Conservation (phyloP, 768 basidiomycete genomes). For the Coprinellus micaceus region DNA sequence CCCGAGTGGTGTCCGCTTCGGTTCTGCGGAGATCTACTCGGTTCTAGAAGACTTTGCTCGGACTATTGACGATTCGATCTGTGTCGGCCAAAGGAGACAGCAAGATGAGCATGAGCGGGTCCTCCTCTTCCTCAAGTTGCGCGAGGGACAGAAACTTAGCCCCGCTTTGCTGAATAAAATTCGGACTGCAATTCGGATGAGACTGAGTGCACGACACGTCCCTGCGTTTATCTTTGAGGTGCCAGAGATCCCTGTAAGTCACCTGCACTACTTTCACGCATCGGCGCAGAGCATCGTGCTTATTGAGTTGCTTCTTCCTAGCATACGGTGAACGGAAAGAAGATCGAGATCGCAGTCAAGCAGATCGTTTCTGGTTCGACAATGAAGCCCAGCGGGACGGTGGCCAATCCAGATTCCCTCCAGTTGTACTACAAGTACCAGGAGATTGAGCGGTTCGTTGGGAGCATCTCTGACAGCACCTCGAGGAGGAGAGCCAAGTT, state of each 20-base stretch:
- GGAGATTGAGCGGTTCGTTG: conserved; percentile 38
- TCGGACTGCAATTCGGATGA: conserved; percentile 51
- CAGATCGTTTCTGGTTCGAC: conserved; percentile 69
- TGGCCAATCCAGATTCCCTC: conserved; percentile 68
- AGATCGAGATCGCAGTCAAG: conserved; percentile 77
- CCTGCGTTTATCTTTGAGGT: conserved; percentile 65
- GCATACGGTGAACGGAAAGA: conserved; percentile 78
- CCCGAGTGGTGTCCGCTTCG: conserved; percentile 79
- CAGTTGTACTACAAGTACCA: conserved; percentile 62
- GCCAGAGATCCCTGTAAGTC: conserved; percentile 63
- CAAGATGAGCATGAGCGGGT: conserved; percentile 71
- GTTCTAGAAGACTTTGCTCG: conserved; percentile 56
- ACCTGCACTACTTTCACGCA: no score
- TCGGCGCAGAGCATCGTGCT: no score
- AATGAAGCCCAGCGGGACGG: conserved; percentile 67
- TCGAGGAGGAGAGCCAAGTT: conserved; percentile 14
- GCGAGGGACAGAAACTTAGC: conserved; percentile 40
- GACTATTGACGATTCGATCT: conserved; percentile 63
- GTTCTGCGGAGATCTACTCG: conserved; percentile 75
- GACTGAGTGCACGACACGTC: conserved; percentile 71
- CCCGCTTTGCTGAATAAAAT: conserved; percentile 44
- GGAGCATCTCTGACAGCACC: not conserved
- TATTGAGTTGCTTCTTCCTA: conserved; percentile 19
- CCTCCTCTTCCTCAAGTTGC: conserved; percentile 69
- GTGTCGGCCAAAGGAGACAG: conserved; percentile 64